These are phyloP conservation scores for Cryptosporidium viatorum DNA, from an alignment of 169 alveolate species.

Conservation along the genomic window DNA sequence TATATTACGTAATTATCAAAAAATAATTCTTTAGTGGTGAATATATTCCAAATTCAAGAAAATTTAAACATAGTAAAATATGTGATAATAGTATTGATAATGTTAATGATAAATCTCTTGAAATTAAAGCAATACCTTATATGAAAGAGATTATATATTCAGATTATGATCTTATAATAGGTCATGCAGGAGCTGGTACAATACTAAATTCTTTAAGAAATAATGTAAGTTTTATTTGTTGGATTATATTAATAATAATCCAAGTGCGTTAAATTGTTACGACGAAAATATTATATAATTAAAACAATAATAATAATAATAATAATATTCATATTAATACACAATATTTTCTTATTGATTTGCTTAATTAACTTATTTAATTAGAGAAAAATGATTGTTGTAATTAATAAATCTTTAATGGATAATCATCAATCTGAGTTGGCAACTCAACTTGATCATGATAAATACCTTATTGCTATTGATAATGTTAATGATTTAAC, in stretches of 20 bases:
- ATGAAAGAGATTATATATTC: constrained; percentile 24
- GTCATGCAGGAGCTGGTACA: constrained; percentile 87
- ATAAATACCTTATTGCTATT: constrained; percentile 53
- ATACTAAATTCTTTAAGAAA: constrained; percentile 81
- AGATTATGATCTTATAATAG: constrained; percentile 78
- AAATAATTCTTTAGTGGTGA: constrained; percentile 38
- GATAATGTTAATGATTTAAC: constrained; percentile 16
- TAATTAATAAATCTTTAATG: constrained; percentile 81
- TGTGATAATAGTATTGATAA: neutral
- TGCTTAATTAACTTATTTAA: neutral
- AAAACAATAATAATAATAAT: too few species aligned
- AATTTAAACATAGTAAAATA: neutral
- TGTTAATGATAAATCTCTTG: neutral
- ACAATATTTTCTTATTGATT: neutral
- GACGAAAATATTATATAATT: neutral
- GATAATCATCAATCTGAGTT: constrained; percentile 84
- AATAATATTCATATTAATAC: too few species aligned
- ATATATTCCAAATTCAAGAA: constrained; percentile 26
- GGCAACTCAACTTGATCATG: constrained; percentile 68
- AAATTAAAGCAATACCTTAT: constrained; percentile 10
- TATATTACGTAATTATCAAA: neutral
- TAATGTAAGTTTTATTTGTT: constrained; percentile 58
- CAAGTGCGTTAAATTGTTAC: neutral
- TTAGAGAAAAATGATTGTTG: constrained; percentile 81
- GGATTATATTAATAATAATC: neutral